Conservation (phyloP, 139 green algal species). For the Astrephomene gubernaculifera region DNA sequence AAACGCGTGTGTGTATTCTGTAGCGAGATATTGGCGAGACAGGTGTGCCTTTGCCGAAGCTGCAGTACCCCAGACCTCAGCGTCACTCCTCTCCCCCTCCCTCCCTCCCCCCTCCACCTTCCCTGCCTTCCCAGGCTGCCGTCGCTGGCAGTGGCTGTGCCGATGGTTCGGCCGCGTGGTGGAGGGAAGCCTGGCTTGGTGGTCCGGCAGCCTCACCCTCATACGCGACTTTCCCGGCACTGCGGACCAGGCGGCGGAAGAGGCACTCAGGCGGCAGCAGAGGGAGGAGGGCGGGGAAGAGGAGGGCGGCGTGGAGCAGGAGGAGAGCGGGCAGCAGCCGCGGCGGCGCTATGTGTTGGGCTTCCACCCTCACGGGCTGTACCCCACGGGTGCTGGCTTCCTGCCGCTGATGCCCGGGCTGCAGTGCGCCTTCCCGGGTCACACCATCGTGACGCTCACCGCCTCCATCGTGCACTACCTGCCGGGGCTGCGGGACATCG, state of each 20-base stretch:
- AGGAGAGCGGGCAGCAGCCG: background rate
- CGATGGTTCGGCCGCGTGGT: constrained; percentile 71
- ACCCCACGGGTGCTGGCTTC: constrained; percentile 83
- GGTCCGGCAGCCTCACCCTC: constrained; percentile 76
- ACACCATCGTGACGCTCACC: constrained; percentile 55
- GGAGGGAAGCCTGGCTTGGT: constrained; percentile 66
- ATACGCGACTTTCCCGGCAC: constrained; percentile 23
- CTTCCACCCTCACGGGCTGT: constrained; percentile 86
- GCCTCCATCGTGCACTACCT: constrained; percentile 76
- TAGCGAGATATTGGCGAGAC: too few species aligned
- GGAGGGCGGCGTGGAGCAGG: background rate
- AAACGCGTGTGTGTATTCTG: too few species aligned
- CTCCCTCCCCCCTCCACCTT: background rate
- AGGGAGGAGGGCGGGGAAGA: background rate
- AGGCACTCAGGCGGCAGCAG: background rate
- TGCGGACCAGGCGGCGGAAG: background rate
- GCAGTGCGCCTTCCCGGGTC: constrained; percentile 5
- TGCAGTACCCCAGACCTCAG: too few species aligned
- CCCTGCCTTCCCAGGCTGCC: constrained; percentile 58
- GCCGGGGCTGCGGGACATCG: constrained; percentile 73
- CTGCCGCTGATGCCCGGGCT: constrained; percentile 70
- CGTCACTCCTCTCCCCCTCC: background rate
- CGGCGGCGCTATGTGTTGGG: constrained; percentile 76
- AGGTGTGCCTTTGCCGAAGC: too few species aligned
- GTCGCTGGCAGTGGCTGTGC: constrained; percentile 73